These are phyloP conservation scores for Obelidium mucronatum DNA, from an alignment of 192 early-diverging fungal species.

Conservation along the genomic window DNA sequence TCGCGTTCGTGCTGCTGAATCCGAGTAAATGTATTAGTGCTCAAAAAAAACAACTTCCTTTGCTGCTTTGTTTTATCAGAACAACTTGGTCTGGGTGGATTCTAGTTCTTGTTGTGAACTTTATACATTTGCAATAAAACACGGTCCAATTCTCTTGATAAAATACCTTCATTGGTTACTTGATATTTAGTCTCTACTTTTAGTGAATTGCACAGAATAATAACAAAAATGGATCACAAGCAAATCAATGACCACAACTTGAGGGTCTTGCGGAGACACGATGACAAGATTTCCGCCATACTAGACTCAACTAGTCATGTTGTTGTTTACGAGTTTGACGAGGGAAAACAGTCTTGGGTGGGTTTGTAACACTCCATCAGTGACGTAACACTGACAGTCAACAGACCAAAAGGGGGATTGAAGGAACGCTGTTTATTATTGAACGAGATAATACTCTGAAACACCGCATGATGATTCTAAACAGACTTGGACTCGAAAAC, in stretches of 20 bases:
- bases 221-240: constrained; percentile 62
- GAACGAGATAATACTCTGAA: constrained; percentile 64
- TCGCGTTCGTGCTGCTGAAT: constrained; percentile 67
- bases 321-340: constrained; percentile 90
- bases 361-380: constrained; percentile 23
- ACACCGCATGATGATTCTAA: constrained; percentile 78
- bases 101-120: too few species aligned
- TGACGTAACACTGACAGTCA: neutral
- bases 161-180: too few species aligned
- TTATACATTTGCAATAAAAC: too few species aligned
- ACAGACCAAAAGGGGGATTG: constrained; percentile 87
- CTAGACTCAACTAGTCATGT: constrained; percentile 86
- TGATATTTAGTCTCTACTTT: too few species aligned
- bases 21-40: constrained; percentile 33
- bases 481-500: constrained; percentile 86
- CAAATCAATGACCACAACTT: constrained; percentile 79
- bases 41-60: neutral
- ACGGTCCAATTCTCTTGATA: too few species aligned
- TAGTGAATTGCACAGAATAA: too few species aligned
- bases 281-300: constrained; percentile 77
- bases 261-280: constrained; percentile 82
- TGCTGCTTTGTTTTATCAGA: too few species aligned
- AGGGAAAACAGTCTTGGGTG: constrained; percentile 79
- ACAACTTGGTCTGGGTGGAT: too few species aligned
- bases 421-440: constrained; percentile 91